These are phyloP conservation scores for Globisporangium emineosum DNA, from an alignment of 352 stramenopile species.

Conservation along the genomic window DNA sequence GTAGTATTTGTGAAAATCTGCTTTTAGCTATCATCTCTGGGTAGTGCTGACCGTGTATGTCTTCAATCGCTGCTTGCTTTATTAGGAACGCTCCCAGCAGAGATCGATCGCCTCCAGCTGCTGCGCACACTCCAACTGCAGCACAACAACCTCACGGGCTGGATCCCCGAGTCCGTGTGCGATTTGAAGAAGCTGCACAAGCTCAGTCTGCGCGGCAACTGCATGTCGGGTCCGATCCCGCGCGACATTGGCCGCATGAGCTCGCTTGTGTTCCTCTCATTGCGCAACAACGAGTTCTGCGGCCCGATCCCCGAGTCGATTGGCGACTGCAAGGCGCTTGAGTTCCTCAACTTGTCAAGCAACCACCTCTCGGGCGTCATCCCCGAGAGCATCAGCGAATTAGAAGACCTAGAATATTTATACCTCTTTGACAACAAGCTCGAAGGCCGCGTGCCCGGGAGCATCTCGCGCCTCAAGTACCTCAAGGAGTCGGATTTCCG, in stretches of 20 bases:
- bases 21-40: neutral
- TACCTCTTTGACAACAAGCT: slow-evolving; percentile 87
- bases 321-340: slow-evolving; percentile 65
- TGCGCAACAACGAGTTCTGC: slow-evolving; percentile 79
- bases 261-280: slow-evolving; percentile 76
- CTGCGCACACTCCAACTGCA: slow-evolving; percentile 78
- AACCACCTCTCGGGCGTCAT: slow-evolving; percentile 75
- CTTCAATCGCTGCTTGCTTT: neutral
- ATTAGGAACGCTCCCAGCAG: slow-evolving; percentile 37
- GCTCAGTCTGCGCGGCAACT: slow-evolving; percentile 76
- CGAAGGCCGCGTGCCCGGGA: slow-evolving; percentile 61
- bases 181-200: slow-evolving; percentile 59
- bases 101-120: slow-evolving; percentile 53
- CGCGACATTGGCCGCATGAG: slow-evolving; percentile 59
- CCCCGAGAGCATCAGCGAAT: slow-evolving; percentile 60
- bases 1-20: neutral
- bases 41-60: neutral
- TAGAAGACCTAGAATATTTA: slow-evolving; percentile 77
- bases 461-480: slow-evolving; percentile 71
- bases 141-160: slow-evolving; percentile 74
- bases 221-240: slow-evolving; percentile 64
- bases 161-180: slow-evolving; percentile 50
- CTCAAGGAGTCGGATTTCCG: slow-evolving; percentile 79
- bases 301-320: slow-evolving; percentile 65
- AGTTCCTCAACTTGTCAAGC: slow-evolving; percentile 86